Percentiles rank a stretch among this genome's conserved stretches.
These are phyloP conservation scores for Silene latifolia DNA, from an alignment of 148 eudicot species.

Conservation along the genomic window DNA sequence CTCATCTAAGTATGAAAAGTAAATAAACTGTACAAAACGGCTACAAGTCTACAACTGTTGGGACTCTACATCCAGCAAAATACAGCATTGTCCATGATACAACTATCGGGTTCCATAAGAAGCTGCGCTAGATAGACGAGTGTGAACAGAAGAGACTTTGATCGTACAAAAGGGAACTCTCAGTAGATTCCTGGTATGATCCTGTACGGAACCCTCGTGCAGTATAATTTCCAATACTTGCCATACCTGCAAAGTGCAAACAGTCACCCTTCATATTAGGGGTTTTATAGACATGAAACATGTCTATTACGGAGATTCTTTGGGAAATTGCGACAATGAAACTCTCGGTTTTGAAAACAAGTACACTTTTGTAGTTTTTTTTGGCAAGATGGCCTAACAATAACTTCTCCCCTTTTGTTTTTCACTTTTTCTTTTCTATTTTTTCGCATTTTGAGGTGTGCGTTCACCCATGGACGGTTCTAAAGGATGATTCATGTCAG, in stretches of 20 bases:
- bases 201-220: slow-evolving; percentile 80
- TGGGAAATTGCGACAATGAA: neutral
- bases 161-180: slow-evolving; percentile 19
- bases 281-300: neutral
- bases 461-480: too few species aligned
- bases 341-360: neutral
- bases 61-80: too few species aligned
- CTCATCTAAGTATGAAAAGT: too few species aligned
- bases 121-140: neutral
- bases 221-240: slow-evolving; percentile 90
- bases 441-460: too few species aligned
- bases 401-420: too few species aligned
- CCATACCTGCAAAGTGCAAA: slow-evolving; percentile 89
- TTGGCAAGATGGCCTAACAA: neutral
- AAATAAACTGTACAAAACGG: slow-evolving; percentile 5
- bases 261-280: neutral
- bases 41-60: neutral
- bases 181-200: slow-evolving; percentile 83
- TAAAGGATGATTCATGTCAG: too few species aligned
- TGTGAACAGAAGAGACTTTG: neutral
- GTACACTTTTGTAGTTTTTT: too few species aligned
- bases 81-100: neutral
- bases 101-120: neutral
- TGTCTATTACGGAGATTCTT: neutral
- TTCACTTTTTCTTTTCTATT: too few species aligned